Evolutionary conservation across 176 grass and related monocot species (phyloP).

Genomic region (Thinopyrum elongatum): DNA sequence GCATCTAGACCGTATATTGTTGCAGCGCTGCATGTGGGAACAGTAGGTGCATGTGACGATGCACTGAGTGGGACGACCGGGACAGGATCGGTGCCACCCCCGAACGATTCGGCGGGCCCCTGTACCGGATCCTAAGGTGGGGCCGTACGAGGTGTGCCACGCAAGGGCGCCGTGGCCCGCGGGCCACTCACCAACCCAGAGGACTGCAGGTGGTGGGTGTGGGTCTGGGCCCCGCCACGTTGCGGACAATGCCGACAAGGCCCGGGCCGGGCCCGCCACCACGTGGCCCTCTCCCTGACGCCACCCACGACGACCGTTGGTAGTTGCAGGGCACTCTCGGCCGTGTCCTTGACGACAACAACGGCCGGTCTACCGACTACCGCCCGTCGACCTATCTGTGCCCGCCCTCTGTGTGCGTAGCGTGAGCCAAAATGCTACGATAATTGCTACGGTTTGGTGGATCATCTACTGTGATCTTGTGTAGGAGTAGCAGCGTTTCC

Average conservation of each 20-base stretch:
- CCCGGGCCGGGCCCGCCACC: background rate
- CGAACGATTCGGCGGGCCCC: background rate
- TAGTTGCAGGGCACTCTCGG: conserved; percentile 31
- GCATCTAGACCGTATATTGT: background rate
- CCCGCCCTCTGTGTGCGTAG: too few relatives aligned
- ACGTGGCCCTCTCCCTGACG: conserved; percentile 11
- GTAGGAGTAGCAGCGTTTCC: background rate
- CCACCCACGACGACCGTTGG: conserved; percentile 47
- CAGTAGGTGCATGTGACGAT: background rate
- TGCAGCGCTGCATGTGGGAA: background rate
- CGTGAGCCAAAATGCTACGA: background rate
- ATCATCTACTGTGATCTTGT: background rate
- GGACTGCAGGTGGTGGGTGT: background rate
- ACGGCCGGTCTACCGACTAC: background rate
- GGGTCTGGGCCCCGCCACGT: conserved; percentile 25
- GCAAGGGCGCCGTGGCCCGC: background rate
- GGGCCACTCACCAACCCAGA: background rate
- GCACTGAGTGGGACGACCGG: background rate
- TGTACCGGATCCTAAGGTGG: background rate
- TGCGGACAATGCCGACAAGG: background rate
- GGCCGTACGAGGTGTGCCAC: conserved; percentile 5
- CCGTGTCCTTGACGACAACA: background rate
- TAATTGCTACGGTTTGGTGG: background rate
- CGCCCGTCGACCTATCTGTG: background rate
- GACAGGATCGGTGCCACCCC: conserved; percentile 14